phyloP scores from a whole-genome alignment of 164 flowering plant species.

The Cinnamomum micranthum region DNA sequence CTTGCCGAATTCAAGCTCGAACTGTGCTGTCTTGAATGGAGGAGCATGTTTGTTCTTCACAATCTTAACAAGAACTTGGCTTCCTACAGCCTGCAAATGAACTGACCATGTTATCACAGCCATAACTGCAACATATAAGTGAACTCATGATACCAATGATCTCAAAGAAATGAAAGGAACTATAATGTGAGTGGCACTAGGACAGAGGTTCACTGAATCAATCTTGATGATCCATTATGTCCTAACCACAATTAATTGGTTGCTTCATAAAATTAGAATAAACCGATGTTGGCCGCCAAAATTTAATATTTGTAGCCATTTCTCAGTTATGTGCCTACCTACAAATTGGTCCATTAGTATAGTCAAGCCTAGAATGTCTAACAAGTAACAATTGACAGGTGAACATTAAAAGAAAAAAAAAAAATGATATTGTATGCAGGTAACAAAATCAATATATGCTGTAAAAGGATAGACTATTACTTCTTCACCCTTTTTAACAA shows the following conservation, averaged over 20 bases:
- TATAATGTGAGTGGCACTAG: no score
- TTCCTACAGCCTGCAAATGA: constrained; percentile 60
- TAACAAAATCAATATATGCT: neutral
- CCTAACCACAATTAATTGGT: no score
- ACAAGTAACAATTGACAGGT: neutral
- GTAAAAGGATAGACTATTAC: constrained; percentile 28
- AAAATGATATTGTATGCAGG: neutral
- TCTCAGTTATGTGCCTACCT: no score
- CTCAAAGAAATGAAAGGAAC: no score
- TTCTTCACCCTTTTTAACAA: constrained; percentile 88
- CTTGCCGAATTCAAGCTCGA: constrained; percentile 92
- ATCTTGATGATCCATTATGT: no score
- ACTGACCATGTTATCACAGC: neutral
- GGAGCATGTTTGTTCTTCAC: constrained; percentile 97
- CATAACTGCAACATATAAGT: neutral
- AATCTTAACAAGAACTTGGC: constrained; percentile 75
- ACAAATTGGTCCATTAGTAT: no score
- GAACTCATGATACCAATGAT: no score
- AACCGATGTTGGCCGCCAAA: no score
- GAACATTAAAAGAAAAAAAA: neutral
- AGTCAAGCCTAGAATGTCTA: neutral
- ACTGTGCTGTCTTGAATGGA: constrained; percentile 72
- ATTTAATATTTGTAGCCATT: no score
- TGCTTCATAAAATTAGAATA: no score
- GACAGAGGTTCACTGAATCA: no score